phyloP scores from a whole-genome alignment of 495 filamentous ascomycete genomes.

The Stereocaulon alpinum region DNA sequence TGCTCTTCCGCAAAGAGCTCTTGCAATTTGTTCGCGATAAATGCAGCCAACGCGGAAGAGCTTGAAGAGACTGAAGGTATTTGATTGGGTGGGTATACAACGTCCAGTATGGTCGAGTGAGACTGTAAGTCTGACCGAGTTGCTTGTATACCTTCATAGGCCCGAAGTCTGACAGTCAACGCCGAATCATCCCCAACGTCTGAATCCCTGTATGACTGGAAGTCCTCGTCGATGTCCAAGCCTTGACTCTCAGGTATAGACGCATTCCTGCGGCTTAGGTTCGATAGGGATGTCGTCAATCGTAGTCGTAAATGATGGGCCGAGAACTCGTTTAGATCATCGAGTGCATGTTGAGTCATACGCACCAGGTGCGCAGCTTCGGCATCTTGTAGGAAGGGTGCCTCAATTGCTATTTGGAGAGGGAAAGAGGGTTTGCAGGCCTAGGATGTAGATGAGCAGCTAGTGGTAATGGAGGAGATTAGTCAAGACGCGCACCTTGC shows the following conservation, averaged over 20 bases:
- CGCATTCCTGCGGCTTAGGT: constrained; percentile 6
- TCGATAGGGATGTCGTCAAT: constrained; percentile 37
- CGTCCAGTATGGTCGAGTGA: constrained; percentile 61
- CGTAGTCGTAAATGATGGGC: constrained; percentile 77
- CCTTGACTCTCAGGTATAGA: constrained; percentile 2
- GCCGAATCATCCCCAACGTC: constrained; percentile 42
- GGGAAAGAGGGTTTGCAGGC: constrained; percentile 83
- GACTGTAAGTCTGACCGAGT: constrained; percentile 52
- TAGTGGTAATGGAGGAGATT: not conserved
- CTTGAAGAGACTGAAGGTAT: constrained; percentile 57
- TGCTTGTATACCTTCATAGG: constrained; percentile 44
- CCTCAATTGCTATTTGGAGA: constrained; percentile 67
- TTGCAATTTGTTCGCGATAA: constrained; percentile 69
- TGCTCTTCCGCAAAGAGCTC: constrained; percentile 81
- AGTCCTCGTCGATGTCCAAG: constrained; percentile 25
- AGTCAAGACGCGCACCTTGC: constrained; percentile 54
- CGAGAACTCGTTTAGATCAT: constrained; percentile 87
- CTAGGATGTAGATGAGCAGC: constrained; percentile 34
- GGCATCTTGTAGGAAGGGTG: constrained; percentile 50
- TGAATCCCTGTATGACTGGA: constrained; percentile 4
- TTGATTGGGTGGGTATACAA: constrained; percentile 69
- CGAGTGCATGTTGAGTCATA: constrained; percentile 78
- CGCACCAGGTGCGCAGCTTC: constrained; percentile 72
- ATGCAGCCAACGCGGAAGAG: constrained; percentile 65
- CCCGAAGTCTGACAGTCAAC: constrained; percentile 57